Base-by-base conservation (phyloP, 2,329 filamentous ascomycete genomes). In the Clonostachys solani region DNA sequence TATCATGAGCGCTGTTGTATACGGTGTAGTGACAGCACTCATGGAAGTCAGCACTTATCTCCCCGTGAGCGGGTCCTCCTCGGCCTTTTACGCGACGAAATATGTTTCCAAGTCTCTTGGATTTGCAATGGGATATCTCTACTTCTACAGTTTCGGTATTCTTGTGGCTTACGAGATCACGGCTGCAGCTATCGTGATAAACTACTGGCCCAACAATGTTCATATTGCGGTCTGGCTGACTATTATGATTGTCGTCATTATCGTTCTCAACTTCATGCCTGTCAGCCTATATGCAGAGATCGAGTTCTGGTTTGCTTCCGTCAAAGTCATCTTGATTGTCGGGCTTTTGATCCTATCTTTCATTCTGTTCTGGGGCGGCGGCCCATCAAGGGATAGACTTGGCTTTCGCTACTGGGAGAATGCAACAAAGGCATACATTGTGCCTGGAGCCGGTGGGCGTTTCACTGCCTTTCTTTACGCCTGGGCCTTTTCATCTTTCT, bases 121-220 rank as follows among this genome's bases (percentile, higher is more conserved):
- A 8, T 91, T 91, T 57, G 77, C 86, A 16, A 86, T 91, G 77
- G 87, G 88, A 16, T 92, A 87, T 87, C 83, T 89, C 50, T 92
- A 92, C 67, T 92, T 85, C 83, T 90, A 90, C 59, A 84, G 78
- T 36, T 92, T 84, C 85, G 75, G 82, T 16, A 81, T 86, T 49
- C 89, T 86, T 0, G 87, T 81, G 54, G 84, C 86, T 1, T 76
- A 90, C 10, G 87, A 92, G 60, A 72, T 91, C 38, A 87, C 82
- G 1, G 84, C 85, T 1, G 82, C 85, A 2, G 86, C 85, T 6
- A 69, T 90, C 43, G 86, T 91, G 47, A 87, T 91, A 52, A 82
- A 89, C 61, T 91, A 86, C 63, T 91, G 87, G 87, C 73, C 81
- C 47, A 52, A 69, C 2, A 61, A 64, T 16, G 66, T 90, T 49